phyloP scores from a whole-genome alignment of 495 filamentous ascomycete species.

The Penicillium longicatenatum region DNA sequence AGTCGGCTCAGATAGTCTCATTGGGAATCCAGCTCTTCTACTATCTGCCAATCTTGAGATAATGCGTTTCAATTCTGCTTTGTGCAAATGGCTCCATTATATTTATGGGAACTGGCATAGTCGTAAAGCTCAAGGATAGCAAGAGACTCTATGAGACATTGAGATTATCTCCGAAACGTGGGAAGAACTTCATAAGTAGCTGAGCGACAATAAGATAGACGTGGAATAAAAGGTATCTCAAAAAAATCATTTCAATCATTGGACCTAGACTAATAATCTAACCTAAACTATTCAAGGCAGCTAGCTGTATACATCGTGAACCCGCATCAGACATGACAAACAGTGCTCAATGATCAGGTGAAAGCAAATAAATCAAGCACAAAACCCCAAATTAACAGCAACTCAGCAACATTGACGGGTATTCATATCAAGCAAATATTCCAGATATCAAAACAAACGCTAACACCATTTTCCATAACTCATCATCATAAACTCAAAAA shows the following conservation, averaged over 20 bases:
- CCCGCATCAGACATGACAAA: conserved; percentile 21
- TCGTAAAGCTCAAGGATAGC: too few relatives aligned
- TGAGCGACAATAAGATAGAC: too few relatives aligned
- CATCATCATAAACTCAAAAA: conserved; percentile 3
- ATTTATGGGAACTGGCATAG: too few relatives aligned
- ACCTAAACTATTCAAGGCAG: background rate
- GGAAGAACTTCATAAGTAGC: too few relatives aligned
- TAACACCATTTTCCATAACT: conserved; percentile 12
- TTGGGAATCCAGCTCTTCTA: too few relatives aligned
- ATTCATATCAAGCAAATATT: conserved; percentile 11
- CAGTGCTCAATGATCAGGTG: background rate
- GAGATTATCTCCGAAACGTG: too few relatives aligned
- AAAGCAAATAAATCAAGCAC: background rate
- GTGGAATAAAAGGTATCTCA: background rate
- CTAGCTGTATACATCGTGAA: conserved; percentile 18
- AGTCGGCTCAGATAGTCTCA: too few relatives aligned
- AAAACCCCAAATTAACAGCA: background rate
- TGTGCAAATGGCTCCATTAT: too few relatives aligned
- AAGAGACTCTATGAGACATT: too few relatives aligned
- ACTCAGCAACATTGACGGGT: conserved; percentile 13
- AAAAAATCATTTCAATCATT: conserved; percentile 16
- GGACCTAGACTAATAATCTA: too few relatives aligned
- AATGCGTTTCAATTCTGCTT: too few relatives aligned
- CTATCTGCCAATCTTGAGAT: too few relatives aligned
- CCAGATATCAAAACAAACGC: conserved; percentile 1